Base-by-base conservation (phyloP, 2,329 filamentous ascomycete genomes). In the Periconia macrospinosa region DNA sequence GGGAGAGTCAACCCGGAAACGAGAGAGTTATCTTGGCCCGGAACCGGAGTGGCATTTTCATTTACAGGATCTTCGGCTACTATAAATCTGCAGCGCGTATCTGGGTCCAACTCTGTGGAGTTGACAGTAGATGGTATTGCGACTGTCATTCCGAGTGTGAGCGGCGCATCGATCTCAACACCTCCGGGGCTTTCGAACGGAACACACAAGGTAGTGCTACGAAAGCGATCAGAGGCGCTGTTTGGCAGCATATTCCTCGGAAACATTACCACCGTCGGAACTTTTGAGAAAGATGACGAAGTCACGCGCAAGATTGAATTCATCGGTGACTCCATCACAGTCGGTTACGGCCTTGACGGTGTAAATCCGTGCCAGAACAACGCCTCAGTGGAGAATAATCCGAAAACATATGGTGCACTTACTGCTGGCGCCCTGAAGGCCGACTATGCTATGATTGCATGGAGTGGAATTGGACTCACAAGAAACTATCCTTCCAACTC, bases 241-340 rank as follows among this genome's bases (percentile, higher is more conserved):
- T 68, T 66, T 14, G 74, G 74, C 37, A 73, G 69, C 41, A 61
- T 76, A 5, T 65, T 66, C 33, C 58, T 76, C 40, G 56, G 56
- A 37, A 62, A 59, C 20, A 49, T 67, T 14, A 67, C 62, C 23
- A 61, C 58, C 6, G 67, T 74, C 33, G 72, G 73, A 18, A 56
- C 50, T 8, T 55, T 74, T 18, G 52, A 58, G 14, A 35, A 57
- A 3, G 57, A 61, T 15, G 45, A 54, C 8, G 54, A 53, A 1
- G 65, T 67, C 2, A 61, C 59, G 10, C 74, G 72, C 20, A 72
- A 72, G 52, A 78, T 79, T 41, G 75, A 79, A 55, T 61, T 78
- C 44, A 76, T 79, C 27, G 77, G 77, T 9, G 77, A 79, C 61
- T 78, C 76, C 20, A 79, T 79, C 56, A 75, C 67, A 2, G 76